Evolutionary conservation across 495 filamentous ascomycete genomes (phyloP).

Genomic region (Achaetomiella virescens): DNA sequence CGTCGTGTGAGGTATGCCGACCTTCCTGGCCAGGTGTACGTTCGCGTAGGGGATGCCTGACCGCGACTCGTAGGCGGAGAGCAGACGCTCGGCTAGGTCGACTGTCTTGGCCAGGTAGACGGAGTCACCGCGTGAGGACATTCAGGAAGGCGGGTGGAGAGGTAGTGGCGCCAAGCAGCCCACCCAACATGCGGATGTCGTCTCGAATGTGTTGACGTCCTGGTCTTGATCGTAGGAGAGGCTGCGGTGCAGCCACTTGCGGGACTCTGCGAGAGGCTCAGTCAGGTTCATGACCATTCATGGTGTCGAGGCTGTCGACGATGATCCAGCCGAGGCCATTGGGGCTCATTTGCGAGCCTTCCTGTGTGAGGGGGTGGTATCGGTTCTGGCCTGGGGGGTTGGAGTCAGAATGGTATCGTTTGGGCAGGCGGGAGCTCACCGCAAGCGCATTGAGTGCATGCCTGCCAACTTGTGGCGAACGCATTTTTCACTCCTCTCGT

Average conservation of each 20-base stretch:
- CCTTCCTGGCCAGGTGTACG: slow-evolving; percentile 70
- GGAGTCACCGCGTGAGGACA: slow-evolving; percentile 69
- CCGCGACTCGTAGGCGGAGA: slow-evolving; percentile 77
- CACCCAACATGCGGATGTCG: slow-evolving; percentile 95
- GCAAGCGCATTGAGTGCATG: slow-evolving; percentile 89
- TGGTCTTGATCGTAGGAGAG: slow-evolving; percentile 83
- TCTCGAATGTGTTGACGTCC: slow-evolving; percentile 96
- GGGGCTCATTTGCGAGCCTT: slow-evolving; percentile 69
- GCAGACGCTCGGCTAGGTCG: slow-evolving; percentile 78
- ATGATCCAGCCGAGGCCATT: slow-evolving; percentile 94
- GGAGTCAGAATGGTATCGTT: background rate
- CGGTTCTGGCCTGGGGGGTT: slow-evolving; percentile 63
- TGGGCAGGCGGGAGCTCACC: slow-evolving; percentile 49
- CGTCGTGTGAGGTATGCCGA: slow-evolving; percentile 77
- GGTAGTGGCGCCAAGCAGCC: slow-evolving; percentile 91
- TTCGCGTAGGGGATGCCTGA: slow-evolving; percentile 89
- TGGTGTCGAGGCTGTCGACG: slow-evolving; percentile 86
- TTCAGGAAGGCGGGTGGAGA: slow-evolving; percentile 68
- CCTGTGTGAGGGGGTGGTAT: slow-evolving; percentile 74
- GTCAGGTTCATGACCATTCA: slow-evolving; percentile 99
- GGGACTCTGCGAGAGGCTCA: slow-evolving; percentile 70
- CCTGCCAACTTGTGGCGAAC: slow-evolving; percentile 85
- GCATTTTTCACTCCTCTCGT: slow-evolving; percentile 61
- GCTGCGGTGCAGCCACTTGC: slow-evolving; percentile 77
- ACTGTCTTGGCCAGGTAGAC: slow-evolving; percentile 91